Evolutionary conservation across 139 green algal genomes (phyloP).

Genomic region (Chlorella ohadii): DNA sequence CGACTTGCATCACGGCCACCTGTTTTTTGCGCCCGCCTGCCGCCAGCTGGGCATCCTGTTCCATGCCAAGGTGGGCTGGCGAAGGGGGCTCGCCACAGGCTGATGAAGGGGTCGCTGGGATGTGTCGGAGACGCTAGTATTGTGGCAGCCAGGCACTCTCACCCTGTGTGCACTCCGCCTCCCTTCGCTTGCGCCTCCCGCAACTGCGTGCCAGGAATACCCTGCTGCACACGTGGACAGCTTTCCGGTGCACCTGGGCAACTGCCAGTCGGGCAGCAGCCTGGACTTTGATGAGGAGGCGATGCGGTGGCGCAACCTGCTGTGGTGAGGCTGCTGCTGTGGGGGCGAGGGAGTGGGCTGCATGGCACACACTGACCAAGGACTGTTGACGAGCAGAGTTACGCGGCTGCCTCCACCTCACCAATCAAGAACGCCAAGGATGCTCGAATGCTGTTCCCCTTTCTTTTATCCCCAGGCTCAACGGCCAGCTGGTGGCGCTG

Average conservation of each 20-base stretch:
- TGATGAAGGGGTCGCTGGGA: too few species aligned
- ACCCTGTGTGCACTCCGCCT: too few species aligned
- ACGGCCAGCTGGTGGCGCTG: slow-evolving; percentile 9
- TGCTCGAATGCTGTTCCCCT: too few species aligned
- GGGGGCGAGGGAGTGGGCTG: too few species aligned
- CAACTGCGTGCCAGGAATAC: slow-evolving; percentile 25
- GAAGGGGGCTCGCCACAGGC: too few species aligned
- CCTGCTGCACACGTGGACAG: not conserved
- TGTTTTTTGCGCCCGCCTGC: slow-evolving; percentile 18
- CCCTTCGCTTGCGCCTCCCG: too few species aligned
- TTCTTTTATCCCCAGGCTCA: slow-evolving; percentile 14
- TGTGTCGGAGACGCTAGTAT: too few species aligned
- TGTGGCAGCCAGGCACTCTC: too few species aligned
- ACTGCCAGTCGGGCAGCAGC: slow-evolving; percentile 29
- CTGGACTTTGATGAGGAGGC: slow-evolving; percentile 9
- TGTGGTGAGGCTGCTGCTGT: slow-evolving; percentile 20
- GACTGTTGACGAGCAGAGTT: too few species aligned
- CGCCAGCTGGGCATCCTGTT: slow-evolving; percentile 38
- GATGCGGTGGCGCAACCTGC: slow-evolving; percentile 24
- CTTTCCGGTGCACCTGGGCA: slow-evolving; percentile 23
- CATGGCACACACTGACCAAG: too few species aligned
- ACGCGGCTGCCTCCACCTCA: too few species aligned
- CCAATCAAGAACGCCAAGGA: too few species aligned
- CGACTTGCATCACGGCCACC: slow-evolving; percentile 42
- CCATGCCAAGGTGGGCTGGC: not conserved